phyloP scores from a whole-genome alignment of 1,284 basidiomycete species.

The Chiua sp. region DNA sequence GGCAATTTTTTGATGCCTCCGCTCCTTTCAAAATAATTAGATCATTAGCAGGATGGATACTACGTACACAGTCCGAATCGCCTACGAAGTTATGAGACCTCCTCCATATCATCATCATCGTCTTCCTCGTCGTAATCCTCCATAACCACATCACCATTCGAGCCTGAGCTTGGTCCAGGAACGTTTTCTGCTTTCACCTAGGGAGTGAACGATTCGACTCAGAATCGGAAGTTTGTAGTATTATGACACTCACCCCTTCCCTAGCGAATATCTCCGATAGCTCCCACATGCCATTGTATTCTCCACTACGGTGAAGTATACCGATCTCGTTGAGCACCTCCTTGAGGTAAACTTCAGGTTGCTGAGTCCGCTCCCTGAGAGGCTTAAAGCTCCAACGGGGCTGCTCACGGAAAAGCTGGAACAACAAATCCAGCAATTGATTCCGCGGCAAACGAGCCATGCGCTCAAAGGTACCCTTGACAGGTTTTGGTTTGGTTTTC shows the following conservation, averaged over 20 bases:
- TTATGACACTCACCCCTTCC: conserved; percentile 55
- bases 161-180: conserved; percentile 44
- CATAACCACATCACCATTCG: conserved; percentile 41
- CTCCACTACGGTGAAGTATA: conserved; percentile 80
- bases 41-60: not conserved
- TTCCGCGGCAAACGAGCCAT: conserved; percentile 80
- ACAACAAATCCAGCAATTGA: conserved; percentile 88
- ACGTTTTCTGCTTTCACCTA: conserved; percentile 65
- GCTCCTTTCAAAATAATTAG: too few species aligned
- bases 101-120: conserved; percentile 56
- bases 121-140: conserved; percentile 49
- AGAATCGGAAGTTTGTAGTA: conserved; percentile 33
- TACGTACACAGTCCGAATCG: not conserved
- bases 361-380: conserved; percentile 83
- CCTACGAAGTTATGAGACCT: conserved; percentile 45
- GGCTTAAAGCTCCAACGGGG: conserved; percentile 86
- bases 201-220: conserved; percentile 17
- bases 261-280: conserved; percentile 69
- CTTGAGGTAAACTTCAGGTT: conserved; percentile 92
- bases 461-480: conserved; percentile 81
- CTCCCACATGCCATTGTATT: conserved; percentile 74
- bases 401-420: conserved; percentile 78
- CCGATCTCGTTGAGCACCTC: conserved; percentile 88
- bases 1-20: too few species aligned
- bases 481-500: conserved; percentile 65